Evolutionary conservation across 1,284 basidiomycete species (phyloP), one percentile per base, ranked within the genome.

Genomic region (Caloboletus firmus): DNA sequence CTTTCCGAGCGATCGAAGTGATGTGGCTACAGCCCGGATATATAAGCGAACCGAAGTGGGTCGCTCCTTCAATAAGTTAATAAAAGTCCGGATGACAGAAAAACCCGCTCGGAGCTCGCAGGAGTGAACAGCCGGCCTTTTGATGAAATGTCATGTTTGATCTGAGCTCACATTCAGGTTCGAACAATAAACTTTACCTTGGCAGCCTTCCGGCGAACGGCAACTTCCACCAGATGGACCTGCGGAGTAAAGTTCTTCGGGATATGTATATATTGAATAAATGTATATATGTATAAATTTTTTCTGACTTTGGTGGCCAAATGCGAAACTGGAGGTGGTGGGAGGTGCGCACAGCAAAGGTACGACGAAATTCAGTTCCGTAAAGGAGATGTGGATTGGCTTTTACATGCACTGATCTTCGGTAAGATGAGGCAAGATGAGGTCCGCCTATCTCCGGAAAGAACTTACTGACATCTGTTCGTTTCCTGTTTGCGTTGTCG

Each of bases 331-430:
- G 45, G 43, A 40, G 48, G 35, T 32, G 54, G 37, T 63, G 50
- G 51, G 59, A 62, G 50, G 49, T 28, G 36, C 51, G 39, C 51
- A 47, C 51, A 55, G 39, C 32, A 63, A 58, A 71, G 69, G 68
- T 56, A 72, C 69, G 12, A 56, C 50, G 45, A 65, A 55, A 37
- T 61, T 55, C 46, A 58, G 67, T 68, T 71, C 55, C 69, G 70
- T 72, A 69, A 71, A 22, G 50, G 65, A 36, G 54, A n/a, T 55
- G 52, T 65, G 50, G 56, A 59, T 72, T 72, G 67, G 52, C 66
- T 71, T 69, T 72, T 69, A 49, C 41, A 62, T 68, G 51, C 52
- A 59, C 54, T 70, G 69, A 70, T 72, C 69, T 55, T 72, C 66
- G 62, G 59, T 58, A 30, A 55, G 55, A 68, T 28, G 26, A 28